Percentiles rank a stretch among this genome's conserved stretches.
These are phyloP conservation scores for Aeschynomene evenia DNA, from an alignment of 306 rosid species.

Conservation along the genomic window DNA sequence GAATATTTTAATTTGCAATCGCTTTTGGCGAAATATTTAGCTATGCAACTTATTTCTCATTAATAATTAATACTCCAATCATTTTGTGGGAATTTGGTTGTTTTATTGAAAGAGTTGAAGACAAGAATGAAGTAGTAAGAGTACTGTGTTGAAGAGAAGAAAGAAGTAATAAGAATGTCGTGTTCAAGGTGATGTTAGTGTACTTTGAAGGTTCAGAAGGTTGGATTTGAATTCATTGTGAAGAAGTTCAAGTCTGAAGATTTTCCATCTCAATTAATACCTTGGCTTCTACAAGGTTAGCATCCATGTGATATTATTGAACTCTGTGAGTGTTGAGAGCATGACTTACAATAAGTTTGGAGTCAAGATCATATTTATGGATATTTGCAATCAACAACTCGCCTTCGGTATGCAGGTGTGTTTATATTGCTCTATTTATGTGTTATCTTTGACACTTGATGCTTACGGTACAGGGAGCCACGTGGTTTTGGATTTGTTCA, in stretches of 20 bases:
- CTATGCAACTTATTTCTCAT: constrained; percentile 14
- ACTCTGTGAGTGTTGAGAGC: constrained; percentile 37
- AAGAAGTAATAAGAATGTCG: constrained; percentile 55
- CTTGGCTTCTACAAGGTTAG: constrained; percentile 78
- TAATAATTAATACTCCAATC: constrained; percentile 32
- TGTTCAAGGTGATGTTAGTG: constrained; percentile 58
- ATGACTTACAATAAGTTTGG: constrained; percentile 24
- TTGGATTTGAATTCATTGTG: constrained; percentile 62
- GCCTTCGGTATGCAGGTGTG: constrained; percentile 16
- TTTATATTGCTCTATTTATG: background rate
- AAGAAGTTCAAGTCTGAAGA: constrained; percentile 81
- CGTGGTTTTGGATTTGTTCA: constrained; percentile 85
- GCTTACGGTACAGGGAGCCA: constrained; percentile 58
- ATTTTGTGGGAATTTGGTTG: constrained; percentile 70
- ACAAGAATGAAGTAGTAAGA: constrained; percentile 72
- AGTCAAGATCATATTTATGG: constrained; percentile 27
- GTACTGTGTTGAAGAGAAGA: constrained; percentile 64
- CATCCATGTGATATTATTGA: constrained; percentile 49
- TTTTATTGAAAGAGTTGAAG: constrained; percentile 82
- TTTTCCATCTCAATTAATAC: constrained; percentile 61
- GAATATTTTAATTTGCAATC: background rate
- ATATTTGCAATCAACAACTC: constrained; percentile 16
- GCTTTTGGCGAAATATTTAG: constrained; percentile 5
- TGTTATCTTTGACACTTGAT: background rate
- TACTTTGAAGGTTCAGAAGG: constrained; percentile 59